These are phyloP conservation scores for Meyerozyma smithsonii DNA, from an alignment of 1,139 yeast species.

Conservation along the genomic window DNA sequence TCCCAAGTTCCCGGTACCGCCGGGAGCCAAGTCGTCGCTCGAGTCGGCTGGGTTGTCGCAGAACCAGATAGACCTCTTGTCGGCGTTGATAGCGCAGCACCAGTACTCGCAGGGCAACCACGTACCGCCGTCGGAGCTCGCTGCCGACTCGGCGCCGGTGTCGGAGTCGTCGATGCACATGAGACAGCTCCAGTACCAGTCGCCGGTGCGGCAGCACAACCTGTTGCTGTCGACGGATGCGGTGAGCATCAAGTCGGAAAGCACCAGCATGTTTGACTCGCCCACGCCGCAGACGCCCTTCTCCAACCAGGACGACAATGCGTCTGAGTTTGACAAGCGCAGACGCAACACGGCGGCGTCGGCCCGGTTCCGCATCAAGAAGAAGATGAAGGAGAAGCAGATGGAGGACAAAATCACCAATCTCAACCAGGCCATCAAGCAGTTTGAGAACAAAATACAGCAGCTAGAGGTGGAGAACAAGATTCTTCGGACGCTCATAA, in stretches of 20 bases:
- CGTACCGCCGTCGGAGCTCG: slow-evolving; percentile 2
- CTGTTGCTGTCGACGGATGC: slow-evolving; percentile 6
- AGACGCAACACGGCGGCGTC: slow-evolving; percentile 78
- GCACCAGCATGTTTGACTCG: background rate
- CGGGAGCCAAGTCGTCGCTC: slow-evolving; percentile 61
- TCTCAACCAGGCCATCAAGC: slow-evolving; percentile 55
- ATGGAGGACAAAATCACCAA: slow-evolving; percentile 66
- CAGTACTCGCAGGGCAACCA: slow-evolving; percentile 22
- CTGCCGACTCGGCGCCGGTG: background rate
- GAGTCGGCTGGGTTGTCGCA: slow-evolving; percentile 61
- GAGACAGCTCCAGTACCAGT: slow-evolving; percentile 1
- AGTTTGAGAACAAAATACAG: slow-evolving; percentile 51
- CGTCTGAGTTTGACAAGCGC: slow-evolving; percentile 56
- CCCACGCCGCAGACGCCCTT: background rate
- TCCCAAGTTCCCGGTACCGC: slow-evolving; percentile 66
- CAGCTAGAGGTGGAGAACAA: slow-evolving; percentile 60
- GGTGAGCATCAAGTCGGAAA: background rate
- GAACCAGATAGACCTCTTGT: slow-evolving; percentile 66
- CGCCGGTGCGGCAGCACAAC: slow-evolving; percentile 24
- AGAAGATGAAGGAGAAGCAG: slow-evolving; percentile 79
- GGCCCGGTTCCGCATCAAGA: slow-evolving; percentile 75
- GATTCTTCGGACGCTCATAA: slow-evolving; percentile 65
- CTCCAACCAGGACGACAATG: slow-evolving; percentile 6
- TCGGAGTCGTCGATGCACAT: background rate
- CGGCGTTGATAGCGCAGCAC: slow-evolving; percentile 70